A percentile compares a stretch with the other conserved stretches of the same genome.
Evolutionary conservation across 495 filamentous ascomycete species (phyloP).

Genomic region (Corynascus novoguineensis): DNA sequence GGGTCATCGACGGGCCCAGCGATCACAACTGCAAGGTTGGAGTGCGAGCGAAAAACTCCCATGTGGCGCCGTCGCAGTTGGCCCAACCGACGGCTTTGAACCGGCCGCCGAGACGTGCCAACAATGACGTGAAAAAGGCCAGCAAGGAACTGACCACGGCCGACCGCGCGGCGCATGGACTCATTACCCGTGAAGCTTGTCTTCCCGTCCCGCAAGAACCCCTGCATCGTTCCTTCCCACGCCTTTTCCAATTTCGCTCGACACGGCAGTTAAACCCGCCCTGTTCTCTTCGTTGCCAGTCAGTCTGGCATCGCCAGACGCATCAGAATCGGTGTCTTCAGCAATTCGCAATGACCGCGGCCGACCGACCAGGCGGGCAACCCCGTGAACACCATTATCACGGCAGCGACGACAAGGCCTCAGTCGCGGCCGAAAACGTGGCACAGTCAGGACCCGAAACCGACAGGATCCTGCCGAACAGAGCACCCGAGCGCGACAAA

Average conservation of each 20-base stretch:
- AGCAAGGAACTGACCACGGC: neutral
- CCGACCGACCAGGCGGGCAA: neutral
- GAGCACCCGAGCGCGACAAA: constrained; percentile 35
- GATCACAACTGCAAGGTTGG: neutral
- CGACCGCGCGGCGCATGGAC: neutral
- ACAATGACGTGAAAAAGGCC: constrained; percentile 6
- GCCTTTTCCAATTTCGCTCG: neutral
- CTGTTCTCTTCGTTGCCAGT: neutral
- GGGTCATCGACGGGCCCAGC: neutral
- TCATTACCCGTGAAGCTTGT: constrained; percentile 9
- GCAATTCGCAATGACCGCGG: neutral
- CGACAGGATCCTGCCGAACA: constrained; percentile 38
- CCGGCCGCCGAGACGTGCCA: neutral
- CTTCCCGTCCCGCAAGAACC: constrained; percentile 8
- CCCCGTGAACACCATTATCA: neutral
- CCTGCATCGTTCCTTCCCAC: constrained; percentile 5
- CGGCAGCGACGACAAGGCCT: constrained; percentile 21
- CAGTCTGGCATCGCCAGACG: neutral
- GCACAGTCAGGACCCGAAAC: constrained; percentile 39
- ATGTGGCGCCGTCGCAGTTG: neutral
- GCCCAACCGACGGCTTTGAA: constrained; percentile 1
- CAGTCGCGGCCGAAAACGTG: constrained; percentile 24
- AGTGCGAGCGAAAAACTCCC: neutral
- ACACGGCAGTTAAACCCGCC: neutral
- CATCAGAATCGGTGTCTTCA: neutral